Base-by-base conservation (phyloP, 2,329 filamentous ascomycete genomes). In the Sphaceloma murrayae region DNA sequence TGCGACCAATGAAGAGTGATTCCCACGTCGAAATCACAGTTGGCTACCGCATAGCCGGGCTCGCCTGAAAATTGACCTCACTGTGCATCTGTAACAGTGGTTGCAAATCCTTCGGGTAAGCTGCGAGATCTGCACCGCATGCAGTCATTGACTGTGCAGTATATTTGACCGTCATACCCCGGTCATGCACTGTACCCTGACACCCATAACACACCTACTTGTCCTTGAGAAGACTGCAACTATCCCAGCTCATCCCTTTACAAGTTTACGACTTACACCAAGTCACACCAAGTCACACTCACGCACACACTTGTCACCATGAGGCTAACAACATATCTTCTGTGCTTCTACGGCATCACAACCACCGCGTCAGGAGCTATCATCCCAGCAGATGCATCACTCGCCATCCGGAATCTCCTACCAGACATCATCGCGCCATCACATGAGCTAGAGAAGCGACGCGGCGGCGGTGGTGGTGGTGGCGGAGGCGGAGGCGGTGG, bases 321-420 rank as follows among this genome's bases (percentile, higher is more conserved):
- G 42, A 19, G 21, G 11, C 8, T 45, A 17, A 17, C 42, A 18
- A 26, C 42, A 29, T 34, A 32, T 11, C 14, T 45, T n/a, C 18
- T 34, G 13, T 45, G 42, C 42, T 32, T 45, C 5, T 45, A 45
- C 21, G 42, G 42, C 31, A 29, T 45, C 16, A 18, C 31, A 11
- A 34, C 22, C 13, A 34, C 29, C 8, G 19, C 32, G 13, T 22
- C 17, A 14, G 42, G 31, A n/a, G 21, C 42, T 9, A 32, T 34
- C 4, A 45, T 45, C 9, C 42, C 42, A n/a, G 42, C 34, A 4
- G 10, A 10, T 9, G 30, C 42, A 27, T 33, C 42, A 3, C 32
- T 36, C 19, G 11, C 30, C 9, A 30, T 29, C 14, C 29, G 22
- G 16, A 18, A 34, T 27, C 19, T 36, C 10, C 16, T 45, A 5